phyloP scores from a whole-genome alignment of 108 stramenopile genomes.

The Cylindrotheca closterium region DNA sequence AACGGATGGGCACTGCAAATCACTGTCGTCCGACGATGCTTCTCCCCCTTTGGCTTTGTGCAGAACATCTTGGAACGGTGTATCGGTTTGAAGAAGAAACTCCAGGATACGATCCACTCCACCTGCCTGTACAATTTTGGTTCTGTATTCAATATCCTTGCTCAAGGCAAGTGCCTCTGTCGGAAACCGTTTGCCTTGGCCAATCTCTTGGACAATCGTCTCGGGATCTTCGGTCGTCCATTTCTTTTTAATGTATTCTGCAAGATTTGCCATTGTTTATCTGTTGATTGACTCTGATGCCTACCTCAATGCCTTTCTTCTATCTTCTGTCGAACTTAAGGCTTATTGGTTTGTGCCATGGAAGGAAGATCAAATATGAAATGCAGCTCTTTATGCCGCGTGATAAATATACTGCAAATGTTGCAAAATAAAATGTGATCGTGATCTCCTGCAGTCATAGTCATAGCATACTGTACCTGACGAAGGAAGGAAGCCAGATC shows the following conservation, averaged over 20 bases:
- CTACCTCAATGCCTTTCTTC: no score
- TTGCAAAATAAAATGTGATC: no score
- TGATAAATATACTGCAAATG: no score
- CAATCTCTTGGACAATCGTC: constrained; percentile 20
- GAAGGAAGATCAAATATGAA: no score
- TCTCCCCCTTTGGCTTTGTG: constrained; percentile 1
- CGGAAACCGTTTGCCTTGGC: constrained; percentile 13
- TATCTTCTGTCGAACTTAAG: no score
- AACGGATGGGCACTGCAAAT: constrained; percentile 24
- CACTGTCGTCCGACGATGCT: neutral
- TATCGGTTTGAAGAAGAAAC: constrained; percentile 26
- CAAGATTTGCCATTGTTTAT: constrained; percentile 1
- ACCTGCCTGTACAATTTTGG: constrained; percentile 27
- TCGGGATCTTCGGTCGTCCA: constrained; percentile 31
- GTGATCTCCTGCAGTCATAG: no score
- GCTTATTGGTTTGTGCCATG: no score
- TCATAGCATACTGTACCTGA: no score
- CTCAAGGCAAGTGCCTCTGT: constrained; percentile 20
- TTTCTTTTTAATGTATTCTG: constrained; percentile 11
- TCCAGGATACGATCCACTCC: constrained; percentile 26
- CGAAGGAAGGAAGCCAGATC: no score
- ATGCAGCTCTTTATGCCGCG: no score
- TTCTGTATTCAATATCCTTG: constrained; percentile 10
- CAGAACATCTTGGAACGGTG: constrained; percentile 16
- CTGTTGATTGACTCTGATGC: no score